Percentiles rank a stretch among this genome's conserved stretches.
Conservation (phyloP, 2,329 filamentous ascomycete genomes). For the Epichloe glyceriae region DNA sequence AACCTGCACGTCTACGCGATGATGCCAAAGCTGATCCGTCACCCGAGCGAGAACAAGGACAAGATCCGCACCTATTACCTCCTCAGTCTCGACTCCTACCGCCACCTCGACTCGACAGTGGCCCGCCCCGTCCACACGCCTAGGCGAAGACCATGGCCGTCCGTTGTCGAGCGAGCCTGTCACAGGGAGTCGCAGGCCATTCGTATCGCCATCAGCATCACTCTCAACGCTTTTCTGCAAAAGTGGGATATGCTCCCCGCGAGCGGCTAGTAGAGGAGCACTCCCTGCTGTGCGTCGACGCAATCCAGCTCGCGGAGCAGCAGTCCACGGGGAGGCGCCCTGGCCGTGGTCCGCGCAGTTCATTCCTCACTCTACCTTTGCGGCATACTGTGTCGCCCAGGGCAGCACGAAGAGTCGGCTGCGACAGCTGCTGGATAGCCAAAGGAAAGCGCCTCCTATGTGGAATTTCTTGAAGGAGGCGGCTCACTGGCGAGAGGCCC, state of each 20-base stretch:
- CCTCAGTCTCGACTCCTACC: neutral
- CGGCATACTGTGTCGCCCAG: neutral
- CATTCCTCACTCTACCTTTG: neutral
- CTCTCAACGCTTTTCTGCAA: no score
- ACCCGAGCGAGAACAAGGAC: neutral
- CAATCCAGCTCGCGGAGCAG: no score
- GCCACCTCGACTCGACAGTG: neutral
- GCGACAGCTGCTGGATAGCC: neutral
- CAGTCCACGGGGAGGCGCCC: no score
- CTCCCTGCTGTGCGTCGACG: no score
- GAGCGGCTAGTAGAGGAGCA: no score
- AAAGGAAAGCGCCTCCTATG: neutral
- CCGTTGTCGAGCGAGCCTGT: no score
- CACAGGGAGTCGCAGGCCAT: no score
- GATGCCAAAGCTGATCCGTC: neutral
- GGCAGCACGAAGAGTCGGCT: neutral
- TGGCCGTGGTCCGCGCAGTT: no score
- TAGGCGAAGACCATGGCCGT: neutral
- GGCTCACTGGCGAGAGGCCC: neutral
- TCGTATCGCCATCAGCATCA: no score
- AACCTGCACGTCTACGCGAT: neutral
- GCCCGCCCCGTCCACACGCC: neutral
- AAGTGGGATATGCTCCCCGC: no score
- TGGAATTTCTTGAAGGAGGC: neutral
- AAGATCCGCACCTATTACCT: neutral